Evolutionary conservation across 2,329 filamentous ascomycete genomes (phyloP), one percentile per base, ranked within the genome.

Genomic region (Conoideocrella luteorostrata): DNA sequence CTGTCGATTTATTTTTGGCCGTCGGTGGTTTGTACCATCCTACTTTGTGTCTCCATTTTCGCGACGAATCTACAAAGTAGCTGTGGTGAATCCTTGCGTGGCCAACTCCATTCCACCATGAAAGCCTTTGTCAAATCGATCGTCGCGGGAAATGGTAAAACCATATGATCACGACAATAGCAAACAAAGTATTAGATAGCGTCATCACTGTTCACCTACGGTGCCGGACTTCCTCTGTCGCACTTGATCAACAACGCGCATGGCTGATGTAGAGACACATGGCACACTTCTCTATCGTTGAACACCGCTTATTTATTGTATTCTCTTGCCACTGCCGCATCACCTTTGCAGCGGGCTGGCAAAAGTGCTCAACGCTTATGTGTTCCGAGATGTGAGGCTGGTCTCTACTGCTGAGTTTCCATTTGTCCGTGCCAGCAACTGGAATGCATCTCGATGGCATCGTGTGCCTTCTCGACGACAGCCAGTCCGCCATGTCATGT

Each of bases 391-490:
- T 28, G 18, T 6, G 33, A 20, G 33, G 38, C 13, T 12, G 18
- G 34, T 42, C 39, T 36, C 23, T 37, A 28, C 37, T 36, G 45
- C 18, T n/a, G 33, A 23, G 15, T 11, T 42, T 33, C 43, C 42
- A 50, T 45, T 36, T 44, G 45, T 43, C 26, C 38, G 15, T 33
- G 43, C 37, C 20, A 13, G 41, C 30, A 39, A 24, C 32, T 50
- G 50, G 50, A 52, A 52, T 50, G 48, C 35, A 36, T 47, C 45
- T 24, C 22, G 41, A 47, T 24, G 26, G 20, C 29, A 41, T 41
- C 39, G 39, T 41, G 39, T 24, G 15, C 28, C 29, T 32, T 28
- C 24, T 20, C 21, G 28, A 26, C 12, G 18, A 15, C 18, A 13
- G 15, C 7, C 21, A 28, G n/a, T 21, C 38, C 17, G 13, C 32